Evolutionary conservation across 495 filamentous ascomycete genomes (phyloP).

Genomic region (Neurospora sp.): DNA sequence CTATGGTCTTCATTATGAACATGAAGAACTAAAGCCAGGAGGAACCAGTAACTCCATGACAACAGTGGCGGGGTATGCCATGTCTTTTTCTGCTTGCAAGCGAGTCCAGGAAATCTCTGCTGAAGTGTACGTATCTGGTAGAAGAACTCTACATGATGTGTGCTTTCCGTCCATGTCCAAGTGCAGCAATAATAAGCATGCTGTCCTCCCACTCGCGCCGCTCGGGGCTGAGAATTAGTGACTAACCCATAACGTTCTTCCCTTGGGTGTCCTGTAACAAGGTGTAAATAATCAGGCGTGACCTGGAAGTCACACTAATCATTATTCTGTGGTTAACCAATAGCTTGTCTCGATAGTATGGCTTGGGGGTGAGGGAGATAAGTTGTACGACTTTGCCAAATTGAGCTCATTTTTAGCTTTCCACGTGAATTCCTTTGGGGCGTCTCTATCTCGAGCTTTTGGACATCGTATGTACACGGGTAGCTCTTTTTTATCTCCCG

Average conservation of each 20-base stretch:
- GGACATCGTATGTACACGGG: neutral
- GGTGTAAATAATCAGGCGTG: neutral
- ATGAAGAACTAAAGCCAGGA: neutral
- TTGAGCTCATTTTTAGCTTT: neutral
- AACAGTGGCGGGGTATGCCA: neutral
- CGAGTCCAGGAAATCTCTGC: neutral
- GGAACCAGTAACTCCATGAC: neutral
- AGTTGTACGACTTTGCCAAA: neutral
- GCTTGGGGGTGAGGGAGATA: neutral
- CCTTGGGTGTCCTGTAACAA: neutral
- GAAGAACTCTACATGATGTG: neutral
- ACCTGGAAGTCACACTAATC: neutral
- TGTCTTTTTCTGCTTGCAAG: neutral
- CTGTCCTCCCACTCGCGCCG: neutral
- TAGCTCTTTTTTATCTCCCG: neutral
- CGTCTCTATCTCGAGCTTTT: neutral
- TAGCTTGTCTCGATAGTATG: neutral
- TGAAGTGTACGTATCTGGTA: neutral
- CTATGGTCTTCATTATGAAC: neutral
- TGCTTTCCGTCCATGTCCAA: neutral
- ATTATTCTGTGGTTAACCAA: neutral
- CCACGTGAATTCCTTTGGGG: neutral
- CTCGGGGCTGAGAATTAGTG: neutral
- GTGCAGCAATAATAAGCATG: neutral
- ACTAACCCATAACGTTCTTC: neutral